Evolutionary conservation across 495 filamentous ascomycete genomes (phyloP), one percentile per base, ranked within the genome.

Genomic region (Hapsidospora chrysogenum): DNA sequence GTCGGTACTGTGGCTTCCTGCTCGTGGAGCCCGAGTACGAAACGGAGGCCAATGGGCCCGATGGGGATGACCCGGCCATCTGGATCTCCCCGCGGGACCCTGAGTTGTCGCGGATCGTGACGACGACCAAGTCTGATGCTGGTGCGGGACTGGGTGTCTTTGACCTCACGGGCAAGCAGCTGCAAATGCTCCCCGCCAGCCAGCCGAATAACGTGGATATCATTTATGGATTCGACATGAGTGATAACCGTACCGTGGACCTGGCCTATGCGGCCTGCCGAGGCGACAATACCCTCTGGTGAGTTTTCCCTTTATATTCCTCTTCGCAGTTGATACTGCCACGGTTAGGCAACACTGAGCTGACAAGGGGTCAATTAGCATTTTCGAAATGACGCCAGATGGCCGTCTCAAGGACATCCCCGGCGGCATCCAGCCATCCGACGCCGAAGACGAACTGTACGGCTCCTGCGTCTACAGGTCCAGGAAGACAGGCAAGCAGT

Each of bases 151-250:
- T 56, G 1, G 39, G 40, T 2, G 50, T 56, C 10, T 58, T 51
- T 28, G 52, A 54, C 40, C 41, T 56, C 10, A 43, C 30, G 16
- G 50, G 56, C 17, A 51, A 49, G 17, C 39, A 44, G 35, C 13
- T 56, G 11, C 48, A 50, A 33, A 35, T 38, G 9, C 38, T 53
- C 18, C 23, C 29, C 11, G 52, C 48, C 2, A 48, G 31, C 1
- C 48, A 56, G 15, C 56, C 56, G 7, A 50, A 58, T 19, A 58
- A 59, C 16, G 48, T 56, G 2, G 54, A 58, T 41, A 44, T 54
- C 3, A 49, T 59, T 34, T 57, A 56, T 34, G 37, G 37, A n/a
- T 52, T 56, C 34, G 37, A 39, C 22, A 40, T 40, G 29, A n/a
- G n/a, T n/a, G 43, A 47, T 15, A 43, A 45, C 25, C 41, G 43